These are phyloP conservation scores for Fraxinus anomala DNA, from an alignment of 257 asterid genomes.

Conservation along the genomic window DNA sequence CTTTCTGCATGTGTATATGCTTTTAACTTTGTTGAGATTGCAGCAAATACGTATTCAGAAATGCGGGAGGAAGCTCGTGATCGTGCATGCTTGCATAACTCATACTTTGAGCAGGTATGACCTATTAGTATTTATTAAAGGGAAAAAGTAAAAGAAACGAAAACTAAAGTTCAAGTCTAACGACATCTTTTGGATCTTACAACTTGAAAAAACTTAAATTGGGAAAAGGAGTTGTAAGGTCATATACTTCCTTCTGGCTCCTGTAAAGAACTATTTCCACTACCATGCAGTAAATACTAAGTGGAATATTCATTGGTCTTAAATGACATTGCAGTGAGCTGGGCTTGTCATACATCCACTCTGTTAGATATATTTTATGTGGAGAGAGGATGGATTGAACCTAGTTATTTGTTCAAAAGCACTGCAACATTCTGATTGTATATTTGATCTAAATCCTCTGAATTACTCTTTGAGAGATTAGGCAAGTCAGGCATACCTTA, in stretches of 20 bases:
- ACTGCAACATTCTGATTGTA: slow-evolving; percentile 1
- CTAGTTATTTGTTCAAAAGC: no score
- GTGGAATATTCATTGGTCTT: background rate
- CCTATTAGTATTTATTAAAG: slow-evolving; percentile 19
- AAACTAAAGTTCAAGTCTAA: background rate
- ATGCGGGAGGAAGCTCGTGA: slow-evolving; percentile 96
- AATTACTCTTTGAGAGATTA: slow-evolving; percentile 40
- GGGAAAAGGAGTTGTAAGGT: background rate
- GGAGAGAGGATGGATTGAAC: background rate
- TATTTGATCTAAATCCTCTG: slow-evolving; percentile 28
- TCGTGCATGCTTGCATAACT: slow-evolving; percentile 90
- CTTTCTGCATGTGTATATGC: slow-evolving; percentile 35
- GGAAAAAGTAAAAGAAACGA: slow-evolving; percentile 1
- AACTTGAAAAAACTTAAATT: background rate
- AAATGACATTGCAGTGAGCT: background rate
- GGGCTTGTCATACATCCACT: background rate
- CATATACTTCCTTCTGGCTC: background rate
- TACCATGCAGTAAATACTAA: no score
- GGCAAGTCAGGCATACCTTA: slow-evolving; percentile 92
- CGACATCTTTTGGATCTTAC: background rate
- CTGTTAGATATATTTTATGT: background rate
- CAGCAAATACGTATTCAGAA: slow-evolving; percentile 91
- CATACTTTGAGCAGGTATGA: slow-evolving; percentile 92
- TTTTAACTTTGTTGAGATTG: slow-evolving; percentile 55
- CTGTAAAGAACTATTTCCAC: background rate